These are phyloP conservation scores for Veloboletus limbatus DNA, from an alignment of 1,284 basidiomycete genomes.

Conservation along the genomic window DNA sequence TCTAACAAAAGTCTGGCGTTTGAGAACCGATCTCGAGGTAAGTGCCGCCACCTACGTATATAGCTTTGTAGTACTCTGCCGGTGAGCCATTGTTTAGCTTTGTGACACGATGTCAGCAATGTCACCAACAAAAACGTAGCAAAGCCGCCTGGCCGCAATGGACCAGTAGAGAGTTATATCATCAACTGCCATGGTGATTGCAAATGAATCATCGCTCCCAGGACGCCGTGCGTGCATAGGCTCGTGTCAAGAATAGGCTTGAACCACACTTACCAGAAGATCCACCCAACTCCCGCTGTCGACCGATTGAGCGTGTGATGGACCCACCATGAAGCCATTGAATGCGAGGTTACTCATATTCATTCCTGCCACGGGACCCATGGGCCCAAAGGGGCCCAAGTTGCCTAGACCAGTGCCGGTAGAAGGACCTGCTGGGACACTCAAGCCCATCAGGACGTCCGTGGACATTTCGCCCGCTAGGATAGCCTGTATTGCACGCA, in stretches of 20 bases:
- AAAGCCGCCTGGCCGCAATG: background rate
- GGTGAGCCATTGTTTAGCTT: conserved; percentile 29
- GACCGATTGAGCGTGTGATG: conserved; percentile 21
- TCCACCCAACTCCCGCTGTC: conserved; percentile 61
- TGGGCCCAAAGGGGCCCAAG: conserved; percentile 28
- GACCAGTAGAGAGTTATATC: background rate
- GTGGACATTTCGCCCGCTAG: conserved; percentile 20
- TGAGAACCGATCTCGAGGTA: conserved; percentile 4
- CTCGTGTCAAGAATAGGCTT: background rate
- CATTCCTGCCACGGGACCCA: conserved; percentile 29
- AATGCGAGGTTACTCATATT: conserved; percentile 50
- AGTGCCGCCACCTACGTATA: conserved; percentile 38
- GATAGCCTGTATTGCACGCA: conserved; percentile 48
- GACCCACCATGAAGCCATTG: conserved; percentile 28
- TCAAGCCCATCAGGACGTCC: conserved; percentile 29
- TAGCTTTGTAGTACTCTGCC: conserved; percentile 39
- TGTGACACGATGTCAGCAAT: conserved; percentile 14
- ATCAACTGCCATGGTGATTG: too few species aligned
- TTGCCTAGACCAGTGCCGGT: conserved; percentile 16
- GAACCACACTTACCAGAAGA: conserved; percentile 48
- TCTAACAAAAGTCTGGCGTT: conserved; percentile 35
- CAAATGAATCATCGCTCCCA: background rate
- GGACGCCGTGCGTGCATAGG: background rate
- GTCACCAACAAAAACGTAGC: background rate
- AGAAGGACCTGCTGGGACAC: conserved; percentile 14